Conservation (phyloP, 768 basidiomycete species). For the Termitomyces sp. region DNA sequence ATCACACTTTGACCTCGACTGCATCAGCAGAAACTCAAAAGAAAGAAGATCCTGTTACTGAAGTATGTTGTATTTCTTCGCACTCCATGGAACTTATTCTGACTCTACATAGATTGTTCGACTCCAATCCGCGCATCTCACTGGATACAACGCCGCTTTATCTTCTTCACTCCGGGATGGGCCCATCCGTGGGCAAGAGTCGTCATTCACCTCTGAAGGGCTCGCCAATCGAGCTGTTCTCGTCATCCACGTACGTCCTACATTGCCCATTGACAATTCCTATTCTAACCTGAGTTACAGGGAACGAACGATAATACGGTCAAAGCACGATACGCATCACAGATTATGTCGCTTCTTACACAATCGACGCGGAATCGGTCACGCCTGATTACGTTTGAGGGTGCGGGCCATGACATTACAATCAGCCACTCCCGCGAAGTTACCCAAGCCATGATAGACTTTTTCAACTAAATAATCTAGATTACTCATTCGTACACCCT, state of each 20-base stretch:
- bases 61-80: constrained; percentile 23
- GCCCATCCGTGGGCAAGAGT: constrained; percentile 56
- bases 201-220: constrained; percentile 46
- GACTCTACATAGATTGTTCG: constrained; percentile 49
- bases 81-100: not conserved
- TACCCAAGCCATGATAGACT: constrained; percentile 24
- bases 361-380: constrained; percentile 25
- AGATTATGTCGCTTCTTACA: constrained; percentile 40
- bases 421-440: constrained; percentile 35
- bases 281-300: constrained; percentile 21
- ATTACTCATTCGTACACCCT: not conserved
- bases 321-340: constrained; percentile 44
- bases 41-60: constrained; percentile 31
- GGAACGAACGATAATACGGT: constrained; percentile 59
- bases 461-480: constrained; percentile 17
- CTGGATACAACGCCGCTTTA: constrained; percentile 70
- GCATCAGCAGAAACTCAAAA: constrained; percentile 8
- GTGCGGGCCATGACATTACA: constrained; percentile 49
- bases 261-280: not conserved
- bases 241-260: constrained; percentile 52
- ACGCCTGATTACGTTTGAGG: constrained; percentile 41
- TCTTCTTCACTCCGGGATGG: constrained; percentile 72
- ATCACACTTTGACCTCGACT: constrained; percentile 13
- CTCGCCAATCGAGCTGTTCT: constrained; percentile 46
- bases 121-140: constrained; percentile 72